Base-by-base conservation (phyloP, 2,329 filamentous ascomycete species). In the Beauveria bassiana region DNA sequence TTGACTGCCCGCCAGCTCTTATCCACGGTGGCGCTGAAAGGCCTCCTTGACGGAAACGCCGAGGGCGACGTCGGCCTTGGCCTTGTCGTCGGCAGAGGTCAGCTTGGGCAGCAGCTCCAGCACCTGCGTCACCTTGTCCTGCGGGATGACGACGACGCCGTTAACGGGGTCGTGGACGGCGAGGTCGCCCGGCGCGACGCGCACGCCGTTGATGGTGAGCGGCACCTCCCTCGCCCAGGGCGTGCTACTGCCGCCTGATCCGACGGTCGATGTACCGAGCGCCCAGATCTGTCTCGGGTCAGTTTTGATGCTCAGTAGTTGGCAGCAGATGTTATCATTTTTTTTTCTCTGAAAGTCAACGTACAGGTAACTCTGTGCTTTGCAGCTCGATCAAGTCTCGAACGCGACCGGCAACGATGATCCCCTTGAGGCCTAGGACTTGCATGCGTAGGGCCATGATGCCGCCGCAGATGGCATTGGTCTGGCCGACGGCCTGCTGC, bases 381-480 rank as follows among this genome's bases (percentile, higher is more conserved):
- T 75, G 77, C 62, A 90, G 71, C 68, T 89, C 85, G 18, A 74
- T 75, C 20, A 91, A 68, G 74, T 92, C 89, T 64, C 89, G 79
- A 6, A 88, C 82, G 45, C 88, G 77, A 1, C 89, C 89, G 66
- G 85, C 81, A 8, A 90, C 85, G n/a, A 91, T 74, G 12, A 88
- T 80, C 3, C 80, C 87, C 65, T 78, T 77, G 20, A 82, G 83
- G 16, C 83, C 82, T 12, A 86, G 77, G 16, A 80, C 71, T 67
- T 85, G 84, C 81, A 91, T 88, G 22, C 89, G 79, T 34, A 82
- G 76, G 5, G 87, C 89, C 82, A 91, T 89, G 65, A 92, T 90
- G 20, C 89, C 89, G n/a, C 89, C 89, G 6, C 90, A 80, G 8
- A 90, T 81, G 6, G 89, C 89, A 72, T 89, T 90, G 57, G 79